phyloP scores from a whole-genome alignment of 2,329 filamentous ascomycete species.

The Trichoderma harzianum region DNA sequence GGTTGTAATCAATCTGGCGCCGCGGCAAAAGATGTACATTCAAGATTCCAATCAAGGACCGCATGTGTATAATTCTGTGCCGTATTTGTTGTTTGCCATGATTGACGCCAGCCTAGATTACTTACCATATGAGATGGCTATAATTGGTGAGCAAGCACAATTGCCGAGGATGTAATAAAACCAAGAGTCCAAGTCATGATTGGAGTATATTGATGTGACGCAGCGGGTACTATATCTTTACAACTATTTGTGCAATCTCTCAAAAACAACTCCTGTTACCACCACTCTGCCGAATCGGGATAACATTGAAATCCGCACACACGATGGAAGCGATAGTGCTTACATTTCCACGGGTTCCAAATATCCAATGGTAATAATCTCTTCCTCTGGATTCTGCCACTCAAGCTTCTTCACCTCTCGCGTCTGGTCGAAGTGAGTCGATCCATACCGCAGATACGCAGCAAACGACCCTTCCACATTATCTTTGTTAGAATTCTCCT shows the following conservation, averaged over 20 bases:
- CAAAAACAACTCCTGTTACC: not conserved
- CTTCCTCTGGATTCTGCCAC: not conserved
- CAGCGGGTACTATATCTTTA: not conserved
- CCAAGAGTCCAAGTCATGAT: not conserved
- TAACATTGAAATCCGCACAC: not conserved
- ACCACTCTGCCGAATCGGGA: too few relatives aligned
- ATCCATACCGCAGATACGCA: slow-evolving; percentile 35
- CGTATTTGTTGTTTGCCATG: not conserved
- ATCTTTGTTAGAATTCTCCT: slow-evolving; percentile 33
- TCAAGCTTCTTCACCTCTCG: slow-evolving; percentile 22
- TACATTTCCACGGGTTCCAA: not conserved
- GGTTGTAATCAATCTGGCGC: not conserved
- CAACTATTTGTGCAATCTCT: not conserved
- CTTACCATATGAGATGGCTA: not conserved
- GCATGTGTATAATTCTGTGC: not conserved
- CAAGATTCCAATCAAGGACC: not conserved
- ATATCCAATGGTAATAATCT: not conserved
- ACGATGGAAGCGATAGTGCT: not conserved
- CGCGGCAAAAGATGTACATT: not conserved
- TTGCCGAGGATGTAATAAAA: not conserved
- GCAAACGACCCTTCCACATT: slow-evolving; percentile 33
- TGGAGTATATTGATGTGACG: not conserved
- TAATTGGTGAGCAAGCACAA: rapidly evolving
- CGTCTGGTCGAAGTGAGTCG: slow-evolving; percentile 34
- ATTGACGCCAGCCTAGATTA: not conserved